These are phyloP conservation scores for Penicillium sp. DNA, from an alignment of 2,329 filamentous ascomycete genomes.

Conservation along the genomic window DNA sequence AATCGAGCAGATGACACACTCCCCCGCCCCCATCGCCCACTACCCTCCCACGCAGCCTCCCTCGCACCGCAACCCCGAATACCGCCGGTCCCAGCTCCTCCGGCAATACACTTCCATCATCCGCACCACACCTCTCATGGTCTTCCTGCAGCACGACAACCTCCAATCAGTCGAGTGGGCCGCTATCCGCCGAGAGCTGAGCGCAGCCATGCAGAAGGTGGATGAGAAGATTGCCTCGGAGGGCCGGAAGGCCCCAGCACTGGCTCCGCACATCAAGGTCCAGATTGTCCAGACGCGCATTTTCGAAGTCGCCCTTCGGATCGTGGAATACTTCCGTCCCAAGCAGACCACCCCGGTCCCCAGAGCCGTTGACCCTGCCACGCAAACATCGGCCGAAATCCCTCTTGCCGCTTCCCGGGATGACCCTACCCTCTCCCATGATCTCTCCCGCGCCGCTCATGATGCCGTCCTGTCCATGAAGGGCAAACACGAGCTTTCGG, in stretches of 20 bases:
- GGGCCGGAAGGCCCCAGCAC: constrained; percentile 33
- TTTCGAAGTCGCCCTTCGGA: constrained; percentile 71
- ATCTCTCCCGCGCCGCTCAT: constrained; percentile 51
- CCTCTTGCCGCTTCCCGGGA: constrained; percentile 26
- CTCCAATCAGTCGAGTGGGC: constrained; percentile 66
- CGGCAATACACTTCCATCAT: constrained; percentile 81
- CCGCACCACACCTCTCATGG: constrained; percentile 71
- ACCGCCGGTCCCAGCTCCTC: constrained; percentile 80
- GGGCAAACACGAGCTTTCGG: constrained; percentile 55
- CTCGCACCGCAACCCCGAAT: constrained; percentile 74
- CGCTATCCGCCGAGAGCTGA: constrained; percentile 61
- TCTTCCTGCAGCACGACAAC: constrained; percentile 78
- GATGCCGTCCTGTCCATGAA: constrained; percentile 43
- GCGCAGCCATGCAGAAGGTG: constrained; percentile 51
- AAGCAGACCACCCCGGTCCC: constrained; percentile 24
- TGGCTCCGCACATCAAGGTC: constrained; percentile 60
- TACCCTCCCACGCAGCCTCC: constrained; percentile 66
- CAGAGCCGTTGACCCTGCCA: constrained; percentile 22
- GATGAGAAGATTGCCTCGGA: constrained; percentile 59
- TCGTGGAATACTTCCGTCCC: constrained; percentile 74
- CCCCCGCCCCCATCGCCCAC: constrained; percentile 40
- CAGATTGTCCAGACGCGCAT: constrained; percentile 84
- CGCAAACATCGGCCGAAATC: constrained; percentile 28
- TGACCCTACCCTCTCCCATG: constrained; percentile 46
- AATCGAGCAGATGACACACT: constrained; percentile 41